Conservation (phyloP, 495 filamentous ascomycete species). For the Penicillium mononematosum region DNA sequence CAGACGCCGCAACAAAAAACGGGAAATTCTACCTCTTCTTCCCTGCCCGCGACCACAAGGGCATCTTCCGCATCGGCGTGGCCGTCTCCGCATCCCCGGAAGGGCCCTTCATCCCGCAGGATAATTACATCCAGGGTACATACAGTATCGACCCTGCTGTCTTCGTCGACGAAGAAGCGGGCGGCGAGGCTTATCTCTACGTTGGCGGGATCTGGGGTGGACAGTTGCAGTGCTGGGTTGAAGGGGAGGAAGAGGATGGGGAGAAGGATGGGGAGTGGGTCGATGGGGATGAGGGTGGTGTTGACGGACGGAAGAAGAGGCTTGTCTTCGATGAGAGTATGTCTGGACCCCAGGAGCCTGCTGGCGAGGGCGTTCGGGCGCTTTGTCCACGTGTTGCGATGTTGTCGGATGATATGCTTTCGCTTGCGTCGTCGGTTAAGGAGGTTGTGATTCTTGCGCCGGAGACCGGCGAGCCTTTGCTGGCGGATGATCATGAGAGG, state of each 20-base stretch:
- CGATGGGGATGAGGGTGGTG: neutral
- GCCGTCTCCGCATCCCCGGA: slow-evolving; percentile 42
- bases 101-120: slow-evolving; percentile 46
- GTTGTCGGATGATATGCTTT: slow-evolving; percentile 60
- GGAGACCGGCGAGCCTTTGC: slow-evolving; percentile 55
- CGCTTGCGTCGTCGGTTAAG: slow-evolving; percentile 48
- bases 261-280: neutral
- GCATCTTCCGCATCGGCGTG: slow-evolving; percentile 62
- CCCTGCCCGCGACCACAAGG: slow-evolving; percentile 46
- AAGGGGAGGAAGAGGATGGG: neutral
- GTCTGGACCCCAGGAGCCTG: slow-evolving; percentile 54
- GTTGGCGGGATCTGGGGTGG: slow-evolving; percentile 67
- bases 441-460: slow-evolving; percentile 57
- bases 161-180: slow-evolving; percentile 47
- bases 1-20: slow-evolving; percentile 44
- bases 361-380: slow-evolving; percentile 46
- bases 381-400: slow-evolving; percentile 61
- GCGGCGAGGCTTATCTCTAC: slow-evolving; percentile 48
- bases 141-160: slow-evolving; percentile 52
- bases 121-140: slow-evolving; percentile 36
- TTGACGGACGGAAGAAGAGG: slow-evolving; percentile 17
- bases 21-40: slow-evolving; percentile 53
- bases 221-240: slow-evolving; percentile 58
- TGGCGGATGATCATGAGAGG: slow-evolving; percentile 64
- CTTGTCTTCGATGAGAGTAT: slow-evolving; percentile 46